Evolutionary conservation across 1,284 basidiomycete genomes (phyloP).

Genomic region (Cryptococcus floricola): DNA sequence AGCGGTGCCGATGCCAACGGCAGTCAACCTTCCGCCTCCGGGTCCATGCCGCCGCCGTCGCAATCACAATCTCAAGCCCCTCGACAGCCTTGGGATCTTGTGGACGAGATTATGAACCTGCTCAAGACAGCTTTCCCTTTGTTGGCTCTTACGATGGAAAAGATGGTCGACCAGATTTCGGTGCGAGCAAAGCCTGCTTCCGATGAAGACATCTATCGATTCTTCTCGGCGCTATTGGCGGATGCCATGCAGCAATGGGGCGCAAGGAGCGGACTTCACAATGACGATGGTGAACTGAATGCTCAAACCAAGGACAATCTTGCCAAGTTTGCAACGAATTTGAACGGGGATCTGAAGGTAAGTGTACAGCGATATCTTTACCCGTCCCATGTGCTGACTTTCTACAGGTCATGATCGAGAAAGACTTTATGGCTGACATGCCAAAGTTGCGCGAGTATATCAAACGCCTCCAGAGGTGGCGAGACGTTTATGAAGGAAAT

Average conservation of each 20-base stretch:
- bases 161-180: constrained; percentile 92
- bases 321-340: constrained; percentile 65
- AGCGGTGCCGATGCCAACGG: constrained; percentile 24
- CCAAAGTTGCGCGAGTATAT: constrained; percentile 86
- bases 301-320: constrained; percentile 59
- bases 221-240: constrained; percentile 77
- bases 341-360: constrained; percentile 65
- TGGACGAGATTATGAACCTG: constrained; percentile 91
- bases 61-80: constrained; percentile 26
- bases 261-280: constrained; percentile 60
- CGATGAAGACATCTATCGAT: constrained; percentile 94
- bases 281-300: constrained; percentile 73
- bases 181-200: constrained; percentile 84
- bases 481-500: constrained; percentile 82
- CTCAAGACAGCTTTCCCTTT: constrained; percentile 96
- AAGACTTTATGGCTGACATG: constrained; percentile 81
- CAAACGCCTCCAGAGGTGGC: constrained; percentile 82
- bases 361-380: constrained; percentile 25
- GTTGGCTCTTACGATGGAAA: constrained; percentile 91
- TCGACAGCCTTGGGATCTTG: constrained; percentile 80
- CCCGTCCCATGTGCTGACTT: constrained; percentile 5
- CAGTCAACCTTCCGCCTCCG: constrained; percentile 28
- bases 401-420: constrained; percentile 71
- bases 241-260: constrained; percentile 64
- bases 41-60: constrained; percentile 24